Percentiles rank a stretch among this genome's conserved stretches.
phyloP scores from a whole-genome alignment of 164 flowering plant species.

The Annona cherimola region DNA sequence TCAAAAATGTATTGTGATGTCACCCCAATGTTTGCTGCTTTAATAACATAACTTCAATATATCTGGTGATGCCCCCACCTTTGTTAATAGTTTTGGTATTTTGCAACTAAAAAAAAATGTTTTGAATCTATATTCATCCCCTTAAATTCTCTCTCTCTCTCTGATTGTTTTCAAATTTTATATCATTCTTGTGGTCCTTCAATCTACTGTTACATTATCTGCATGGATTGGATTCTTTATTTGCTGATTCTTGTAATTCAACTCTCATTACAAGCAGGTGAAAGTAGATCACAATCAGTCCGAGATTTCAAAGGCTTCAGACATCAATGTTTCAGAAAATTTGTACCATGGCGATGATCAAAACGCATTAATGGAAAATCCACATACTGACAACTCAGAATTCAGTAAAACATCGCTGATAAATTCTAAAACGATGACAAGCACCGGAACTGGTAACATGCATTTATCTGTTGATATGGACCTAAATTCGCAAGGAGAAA shows the following conservation, averaged over 20 bases:
- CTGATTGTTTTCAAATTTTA: too few species aligned
- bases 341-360: constrained; percentile 70
- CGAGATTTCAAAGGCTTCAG: constrained; percentile 24
- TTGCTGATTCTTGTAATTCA: not conserved
- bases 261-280: constrained; percentile 15
- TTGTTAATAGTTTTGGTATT: too few species aligned
- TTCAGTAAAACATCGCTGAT: constrained; percentile 45
- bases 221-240: not conserved
- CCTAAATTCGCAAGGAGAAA: constrained; percentile 30
- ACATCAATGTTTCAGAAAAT: constrained; percentile 21
- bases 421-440: constrained; percentile 25
- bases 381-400: constrained; percentile 49
- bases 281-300: constrained; percentile 9
- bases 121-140: too few species aligned
- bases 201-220: too few species aligned
- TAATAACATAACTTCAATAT: too few species aligned
- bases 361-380: constrained; percentile 72
- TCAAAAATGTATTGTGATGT: not conserved
- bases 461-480: constrained; percentile 34
- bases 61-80: too few species aligned
- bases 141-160: too few species aligned
- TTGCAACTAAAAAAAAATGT: too few species aligned
- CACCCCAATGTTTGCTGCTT: not conserved
- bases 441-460: constrained; percentile 30
- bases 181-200: too few species aligned